Percentiles rank a stretch among this genome's conserved stretches.
These are phyloP conservation scores for Fistulifera solaris DNA, from an alignment of 108 stramenopile genomes.

Conservation along the genomic window DNA sequence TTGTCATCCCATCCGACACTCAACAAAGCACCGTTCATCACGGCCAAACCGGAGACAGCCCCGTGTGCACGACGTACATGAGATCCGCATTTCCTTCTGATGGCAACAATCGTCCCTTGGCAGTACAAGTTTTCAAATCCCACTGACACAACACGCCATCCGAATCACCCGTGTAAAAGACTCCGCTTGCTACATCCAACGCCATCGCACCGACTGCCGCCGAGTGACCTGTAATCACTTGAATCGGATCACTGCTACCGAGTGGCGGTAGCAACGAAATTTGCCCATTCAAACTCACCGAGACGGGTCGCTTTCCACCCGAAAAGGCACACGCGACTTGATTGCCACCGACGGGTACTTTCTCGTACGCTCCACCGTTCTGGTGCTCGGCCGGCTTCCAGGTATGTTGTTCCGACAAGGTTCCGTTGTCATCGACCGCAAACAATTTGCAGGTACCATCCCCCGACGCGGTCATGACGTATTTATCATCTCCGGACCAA, in stretches of 20 bases:
- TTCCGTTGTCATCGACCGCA: constrained; percentile 26
- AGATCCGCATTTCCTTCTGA: constrained; percentile 29
- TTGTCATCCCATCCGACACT: constrained; percentile 92
- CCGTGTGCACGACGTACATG: constrained; percentile 53
- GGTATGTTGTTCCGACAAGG: constrained; percentile 30
- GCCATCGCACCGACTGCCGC: constrained; percentile 77
- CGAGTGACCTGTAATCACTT: constrained; percentile 67
- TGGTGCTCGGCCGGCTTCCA: constrained; percentile 56
- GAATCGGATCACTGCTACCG: constrained; percentile 17
- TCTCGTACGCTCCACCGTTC: constrained; percentile 17
- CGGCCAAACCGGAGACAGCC: constrained; percentile 53
- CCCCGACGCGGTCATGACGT: constrained; percentile 80
- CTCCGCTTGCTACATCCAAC: constrained; percentile 39
- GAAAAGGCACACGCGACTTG: constrained; percentile 69
- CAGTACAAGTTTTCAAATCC: constrained; percentile 46
- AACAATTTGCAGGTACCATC: constrained; percentile 88
- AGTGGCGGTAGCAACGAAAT: constrained; percentile 59
- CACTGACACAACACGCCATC: constrained; percentile 86
- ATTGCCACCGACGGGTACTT: constrained; percentile 62
- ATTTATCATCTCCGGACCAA: constrained; percentile 62
- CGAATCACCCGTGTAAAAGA: constrained; percentile 83
- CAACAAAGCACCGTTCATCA: constrained; percentile 35
- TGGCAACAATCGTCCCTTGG: constrained; percentile 28
- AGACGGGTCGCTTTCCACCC: constrained; percentile 47
- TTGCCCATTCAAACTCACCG: constrained; percentile 79